phyloP scores from a whole-genome alignment of 2,329 filamentous ascomycete species.

The Penicillium sp. region DNA sequence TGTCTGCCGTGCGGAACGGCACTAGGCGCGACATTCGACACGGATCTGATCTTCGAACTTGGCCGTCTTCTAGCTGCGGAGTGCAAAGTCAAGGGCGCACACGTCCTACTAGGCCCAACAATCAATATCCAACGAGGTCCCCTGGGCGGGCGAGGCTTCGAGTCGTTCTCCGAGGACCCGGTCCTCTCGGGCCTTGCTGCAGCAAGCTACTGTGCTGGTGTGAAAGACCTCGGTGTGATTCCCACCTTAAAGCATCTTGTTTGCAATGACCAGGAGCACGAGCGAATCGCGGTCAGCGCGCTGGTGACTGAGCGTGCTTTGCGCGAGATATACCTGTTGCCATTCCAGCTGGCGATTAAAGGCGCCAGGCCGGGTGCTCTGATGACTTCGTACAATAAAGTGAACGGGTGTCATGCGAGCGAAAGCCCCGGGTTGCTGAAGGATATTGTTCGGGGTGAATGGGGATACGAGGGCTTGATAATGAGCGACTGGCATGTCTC shows the following conservation, averaged over 20 bases:
- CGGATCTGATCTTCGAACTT: not conserved
- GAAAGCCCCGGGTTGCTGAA: constrained; percentile 42
- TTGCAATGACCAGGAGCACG: constrained; percentile 48
- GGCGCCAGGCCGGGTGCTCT: constrained; percentile 56
- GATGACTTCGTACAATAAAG: constrained; percentile 61
- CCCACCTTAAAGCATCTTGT: constrained; percentile 72
- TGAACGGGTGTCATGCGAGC: constrained; percentile 53
- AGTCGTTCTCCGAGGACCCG: not conserved
- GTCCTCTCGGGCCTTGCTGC: not conserved
- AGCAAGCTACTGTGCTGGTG: not conserved
- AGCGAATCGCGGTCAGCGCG: constrained; percentile 42
- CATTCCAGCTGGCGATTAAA: constrained; percentile 62
- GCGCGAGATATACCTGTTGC: constrained; percentile 63
- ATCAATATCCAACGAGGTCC: not conserved
- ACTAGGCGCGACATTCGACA: not conserved
- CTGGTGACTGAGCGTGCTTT: constrained; percentile 54
- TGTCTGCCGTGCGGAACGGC: not conserved
- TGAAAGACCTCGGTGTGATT: constrained; percentile 59
- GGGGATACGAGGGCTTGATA: constrained; percentile 47
- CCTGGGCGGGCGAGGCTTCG: not conserved
- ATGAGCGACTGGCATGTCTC: constrained; percentile 48
- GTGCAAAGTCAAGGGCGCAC: not conserved
- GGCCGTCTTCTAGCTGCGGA: not conserved
- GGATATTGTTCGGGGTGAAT: constrained; percentile 46
- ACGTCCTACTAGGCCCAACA: not conserved